Evolutionary conservation across 225 moss, liverwort and hornwort species (phyloP).

Genomic region (Ulota crispa): DNA sequence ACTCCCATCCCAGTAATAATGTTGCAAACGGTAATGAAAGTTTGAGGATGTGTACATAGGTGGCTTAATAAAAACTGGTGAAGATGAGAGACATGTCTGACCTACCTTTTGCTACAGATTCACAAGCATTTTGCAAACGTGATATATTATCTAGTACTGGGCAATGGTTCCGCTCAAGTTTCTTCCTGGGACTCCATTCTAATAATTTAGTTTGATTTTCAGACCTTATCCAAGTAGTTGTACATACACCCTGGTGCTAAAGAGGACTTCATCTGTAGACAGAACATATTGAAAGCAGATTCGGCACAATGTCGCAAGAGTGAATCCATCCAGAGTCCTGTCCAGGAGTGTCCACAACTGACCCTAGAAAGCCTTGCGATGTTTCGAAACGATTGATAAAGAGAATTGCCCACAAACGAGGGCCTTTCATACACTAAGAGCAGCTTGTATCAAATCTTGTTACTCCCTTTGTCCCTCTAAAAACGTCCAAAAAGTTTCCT

Average conservation of each 20-base stretch:
- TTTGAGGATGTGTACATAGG: not conserved
- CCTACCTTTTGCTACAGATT: slow-evolving; percentile 19
- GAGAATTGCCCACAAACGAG: not conserved
- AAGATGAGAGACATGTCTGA: not conserved
- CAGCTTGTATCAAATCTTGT: not conserved
- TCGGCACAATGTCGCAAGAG: not conserved
- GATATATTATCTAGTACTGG: too few species aligned
- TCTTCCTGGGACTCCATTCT: not conserved
- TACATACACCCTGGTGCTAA: not conserved
- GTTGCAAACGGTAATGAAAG: not conserved
- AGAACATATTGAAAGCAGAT: not conserved
- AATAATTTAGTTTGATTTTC: not conserved
- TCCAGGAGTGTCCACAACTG: not conserved
- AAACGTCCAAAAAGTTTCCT: too few species aligned
- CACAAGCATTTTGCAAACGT: slow-evolving; percentile 34
- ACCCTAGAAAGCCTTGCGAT: not conserved
- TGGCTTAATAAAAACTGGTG: not conserved
- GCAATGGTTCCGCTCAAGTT: not conserved
- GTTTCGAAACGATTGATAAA: not conserved
- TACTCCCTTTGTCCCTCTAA: too few species aligned
- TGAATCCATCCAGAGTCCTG: not conserved
- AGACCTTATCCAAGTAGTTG: not conserved
- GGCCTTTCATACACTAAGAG: not conserved
- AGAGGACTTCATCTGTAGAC: too few species aligned
- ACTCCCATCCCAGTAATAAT: not conserved